These are phyloP conservation scores for Nepenthes gracilis DNA, from an alignment of 148 eudicot species.

Conservation along the genomic window DNA sequence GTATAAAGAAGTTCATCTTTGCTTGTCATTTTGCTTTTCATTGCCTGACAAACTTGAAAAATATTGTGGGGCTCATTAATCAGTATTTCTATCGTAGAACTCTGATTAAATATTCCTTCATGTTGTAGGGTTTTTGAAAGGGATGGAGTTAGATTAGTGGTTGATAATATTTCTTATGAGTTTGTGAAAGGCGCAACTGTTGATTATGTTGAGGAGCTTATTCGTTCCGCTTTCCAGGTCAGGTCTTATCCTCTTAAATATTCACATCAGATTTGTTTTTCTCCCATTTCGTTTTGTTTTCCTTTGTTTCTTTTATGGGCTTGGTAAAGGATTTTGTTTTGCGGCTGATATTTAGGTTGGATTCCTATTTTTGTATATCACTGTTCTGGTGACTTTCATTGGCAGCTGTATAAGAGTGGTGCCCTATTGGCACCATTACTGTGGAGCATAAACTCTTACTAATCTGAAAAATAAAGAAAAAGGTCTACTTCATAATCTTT, in stretches of 20 bases:
- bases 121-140: constrained; percentile 66
- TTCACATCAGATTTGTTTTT: too few species aligned
- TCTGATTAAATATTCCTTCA: neutral
- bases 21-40: neutral
- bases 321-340: too few species aligned
- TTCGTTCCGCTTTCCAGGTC: constrained; percentile 97
- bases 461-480: too few species aligned
- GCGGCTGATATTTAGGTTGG: too few species aligned
- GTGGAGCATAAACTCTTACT: too few species aligned
- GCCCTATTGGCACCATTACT: too few species aligned
- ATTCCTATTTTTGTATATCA: too few species aligned
- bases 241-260: constrained; percentile 1
- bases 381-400: too few species aligned
- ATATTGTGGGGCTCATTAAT: neutral
- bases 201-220: constrained; percentile 97
- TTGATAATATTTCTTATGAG: constrained; percentile 79
- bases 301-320: neutral
- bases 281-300: neutral
- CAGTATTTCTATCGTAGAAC: neutral
- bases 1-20: neutral
- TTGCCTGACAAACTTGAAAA: neutral
- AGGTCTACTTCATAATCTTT: too few species aligned
- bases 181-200: constrained; percentile 92
- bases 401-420: too few species aligned
- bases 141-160: constrained; percentile 83